Evolutionary conservation across 202 grass and related monocot genomes (phyloP), one percentile per base, ranked within the genome.

Genomic region (Tripidium arundinaceum): DNA sequence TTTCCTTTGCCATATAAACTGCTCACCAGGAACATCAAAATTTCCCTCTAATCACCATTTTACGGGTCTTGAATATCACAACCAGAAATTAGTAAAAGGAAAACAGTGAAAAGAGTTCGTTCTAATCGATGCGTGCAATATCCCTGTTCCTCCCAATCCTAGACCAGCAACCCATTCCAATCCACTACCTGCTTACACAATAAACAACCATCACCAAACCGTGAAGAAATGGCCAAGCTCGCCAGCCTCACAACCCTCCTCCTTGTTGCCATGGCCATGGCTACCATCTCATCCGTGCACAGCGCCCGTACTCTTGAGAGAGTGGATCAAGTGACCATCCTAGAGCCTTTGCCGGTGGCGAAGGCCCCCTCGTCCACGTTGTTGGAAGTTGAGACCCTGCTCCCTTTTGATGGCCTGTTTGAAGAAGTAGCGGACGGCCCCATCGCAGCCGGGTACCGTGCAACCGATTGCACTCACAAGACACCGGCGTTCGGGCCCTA

Each of bases 151-250:
- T 33, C 31, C 31, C 31, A 4, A 28, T 70, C 40, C 25, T 49
- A 71, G 24, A 71, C 27, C 68, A 71, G 8, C 3, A 47, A 16
- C 0, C 14, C 26, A 71, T 71, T 31, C 15, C 24, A 45, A 70
- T n/a, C 28, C 70, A 13, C 16, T 34, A 21, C 45, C 27, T 72
- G 9, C 9, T 52, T 34, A 31, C 45, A 52, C 29, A 72, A 72
- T 1, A 52, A 19, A 52, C 45, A 0, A 52, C 70, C 16, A 34
- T 50, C 45, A 72, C 46, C 70, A 73, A 73, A 54, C 28, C 19
- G 28, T 21, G 70, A 36, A 54, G 46, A 73, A 73, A 73, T 73
- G 70, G 70, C 46, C 28, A 73, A 73, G 45, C 45, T 73, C 7
- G 28, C 46, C 9, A 11, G 1, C 46, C 70, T 73, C 10, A 54